A percentile compares a stretch with the other conserved stretches of the same genome.
phyloP scores from a whole-genome alignment of 2,329 filamentous ascomycete species.

The Sporothrix protearum region DNA sequence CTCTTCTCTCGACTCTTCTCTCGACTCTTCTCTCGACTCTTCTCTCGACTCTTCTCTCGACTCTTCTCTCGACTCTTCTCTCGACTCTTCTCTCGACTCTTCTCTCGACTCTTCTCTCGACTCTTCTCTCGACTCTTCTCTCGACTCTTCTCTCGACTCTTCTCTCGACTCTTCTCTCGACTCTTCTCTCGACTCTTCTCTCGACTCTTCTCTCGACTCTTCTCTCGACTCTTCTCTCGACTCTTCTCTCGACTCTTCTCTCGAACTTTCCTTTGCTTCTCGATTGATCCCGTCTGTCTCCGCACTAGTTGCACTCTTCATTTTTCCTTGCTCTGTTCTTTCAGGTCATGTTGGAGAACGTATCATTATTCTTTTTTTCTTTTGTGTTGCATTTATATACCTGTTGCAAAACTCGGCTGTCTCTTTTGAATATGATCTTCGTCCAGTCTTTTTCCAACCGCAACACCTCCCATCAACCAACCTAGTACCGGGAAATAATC shows the following conservation, averaged over 20 bases:
- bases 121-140: not conserved
- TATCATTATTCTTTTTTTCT: not conserved
- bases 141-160: not conserved
- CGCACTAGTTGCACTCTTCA: not conserved
- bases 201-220: not conserved
- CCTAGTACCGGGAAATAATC: conserved; percentile 37
- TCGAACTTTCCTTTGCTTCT: not conserved
- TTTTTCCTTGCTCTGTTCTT: not conserved
- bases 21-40: not conserved
- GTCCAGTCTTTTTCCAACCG: too few relatives aligned
- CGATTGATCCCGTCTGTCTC: not conserved
- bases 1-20: not conserved
- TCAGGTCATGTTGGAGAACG: not conserved
- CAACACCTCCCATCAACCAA: not conserved
- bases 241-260: not conserved
- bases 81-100: not conserved
- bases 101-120: not conserved
- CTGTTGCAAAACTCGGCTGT: conserved; percentile 3
- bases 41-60: not conserved
- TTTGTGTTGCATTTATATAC: not conserved
- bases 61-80: not conserved
- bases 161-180: not conserved
- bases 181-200: not conserved
- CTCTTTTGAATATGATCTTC: not conserved
- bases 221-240: too few relatives aligned